Percentiles rank a stretch among this genome's conserved stretches.
Conservation (phyloP, 306 rosid species). For the Cucurbita ficifolia region DNA sequence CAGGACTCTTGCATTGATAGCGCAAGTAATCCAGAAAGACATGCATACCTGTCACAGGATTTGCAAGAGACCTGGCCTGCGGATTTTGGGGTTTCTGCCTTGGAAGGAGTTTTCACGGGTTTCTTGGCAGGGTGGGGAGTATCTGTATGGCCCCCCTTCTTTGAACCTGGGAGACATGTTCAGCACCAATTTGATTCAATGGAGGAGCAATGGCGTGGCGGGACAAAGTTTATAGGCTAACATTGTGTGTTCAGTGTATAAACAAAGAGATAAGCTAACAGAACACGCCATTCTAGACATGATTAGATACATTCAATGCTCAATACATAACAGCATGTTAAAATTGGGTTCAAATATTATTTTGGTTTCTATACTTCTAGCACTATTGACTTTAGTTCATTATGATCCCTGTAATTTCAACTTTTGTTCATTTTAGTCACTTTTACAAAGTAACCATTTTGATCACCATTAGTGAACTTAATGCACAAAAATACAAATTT, state of each 20-base stretch:
- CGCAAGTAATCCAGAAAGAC: background rate
- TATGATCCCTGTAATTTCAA: no score
- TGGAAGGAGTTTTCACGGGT: constrained; percentile 29
- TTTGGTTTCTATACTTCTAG: no score
- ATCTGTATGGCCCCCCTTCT: constrained; percentile 47
- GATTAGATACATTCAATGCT: no score
- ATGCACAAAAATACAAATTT: no score
- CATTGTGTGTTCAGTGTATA: background rate
- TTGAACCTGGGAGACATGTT: constrained; percentile 25
- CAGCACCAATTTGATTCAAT: background rate
- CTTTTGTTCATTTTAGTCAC: no score
- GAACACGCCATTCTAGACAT: background rate
- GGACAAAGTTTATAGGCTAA: background rate
- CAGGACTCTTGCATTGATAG: background rate
- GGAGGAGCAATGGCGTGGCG: no score
- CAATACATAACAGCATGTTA: no score
- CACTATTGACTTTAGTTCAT: no score
- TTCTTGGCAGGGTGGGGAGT: constrained; percentile 85
- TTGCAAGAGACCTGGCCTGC: constrained; percentile 42
- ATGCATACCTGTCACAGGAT: constrained; percentile 51
- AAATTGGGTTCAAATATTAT: no score
- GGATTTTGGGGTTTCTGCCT: constrained; percentile 48
- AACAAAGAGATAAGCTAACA: background rate
- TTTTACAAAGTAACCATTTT: no score
- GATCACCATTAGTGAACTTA: no score